Percentiles rank a stretch among this genome's conserved stretches.
Conservation (phyloP, 169 alveolate genomes). For the Sarcocystis neurona region DNA sequence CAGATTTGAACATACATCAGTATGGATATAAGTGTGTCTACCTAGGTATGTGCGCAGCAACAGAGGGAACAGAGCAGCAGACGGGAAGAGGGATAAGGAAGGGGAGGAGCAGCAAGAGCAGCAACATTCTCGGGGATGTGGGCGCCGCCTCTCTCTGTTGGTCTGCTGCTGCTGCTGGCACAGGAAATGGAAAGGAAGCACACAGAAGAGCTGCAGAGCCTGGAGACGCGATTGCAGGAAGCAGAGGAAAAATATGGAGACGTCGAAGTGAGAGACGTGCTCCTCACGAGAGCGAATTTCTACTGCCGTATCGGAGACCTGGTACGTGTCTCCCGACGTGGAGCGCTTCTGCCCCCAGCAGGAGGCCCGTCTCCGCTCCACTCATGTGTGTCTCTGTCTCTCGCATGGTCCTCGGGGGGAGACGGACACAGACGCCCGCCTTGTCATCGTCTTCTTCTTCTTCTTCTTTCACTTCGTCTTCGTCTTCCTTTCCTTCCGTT, state of each 20-base stretch:
- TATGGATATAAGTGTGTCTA: not conserved
- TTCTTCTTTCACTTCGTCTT: not conserved
- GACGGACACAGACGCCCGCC: not conserved
- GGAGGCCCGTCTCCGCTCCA: not conserved
- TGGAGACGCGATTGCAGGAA: constrained; percentile 69
- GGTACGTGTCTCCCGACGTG: constrained; percentile 48
- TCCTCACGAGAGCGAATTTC: constrained; percentile 86
- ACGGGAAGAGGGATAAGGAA: not conserved
- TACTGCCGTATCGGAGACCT: constrained; percentile 81
- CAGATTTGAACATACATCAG: no score
- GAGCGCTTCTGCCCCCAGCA: not conserved
- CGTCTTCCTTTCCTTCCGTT: not conserved
- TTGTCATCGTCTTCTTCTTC: not conserved
- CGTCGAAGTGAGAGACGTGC: constrained; percentile 89
- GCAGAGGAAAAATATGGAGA: constrained; percentile 90
- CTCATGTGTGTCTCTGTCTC: not conserved
- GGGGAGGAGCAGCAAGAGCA: not conserved
- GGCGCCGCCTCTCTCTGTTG: not conserved
- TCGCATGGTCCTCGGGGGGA: not conserved
- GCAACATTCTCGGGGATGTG: not conserved
- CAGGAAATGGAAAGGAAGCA: constrained; percentile 46
- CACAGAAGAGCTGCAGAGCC: constrained; percentile 38
- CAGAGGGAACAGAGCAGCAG: not conserved
- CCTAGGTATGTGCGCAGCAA: not conserved
- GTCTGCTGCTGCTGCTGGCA: not conserved